phyloP scores from a whole-genome alignment of 164 flowering plant genomes.

The Nymphaea thermarum region DNA sequence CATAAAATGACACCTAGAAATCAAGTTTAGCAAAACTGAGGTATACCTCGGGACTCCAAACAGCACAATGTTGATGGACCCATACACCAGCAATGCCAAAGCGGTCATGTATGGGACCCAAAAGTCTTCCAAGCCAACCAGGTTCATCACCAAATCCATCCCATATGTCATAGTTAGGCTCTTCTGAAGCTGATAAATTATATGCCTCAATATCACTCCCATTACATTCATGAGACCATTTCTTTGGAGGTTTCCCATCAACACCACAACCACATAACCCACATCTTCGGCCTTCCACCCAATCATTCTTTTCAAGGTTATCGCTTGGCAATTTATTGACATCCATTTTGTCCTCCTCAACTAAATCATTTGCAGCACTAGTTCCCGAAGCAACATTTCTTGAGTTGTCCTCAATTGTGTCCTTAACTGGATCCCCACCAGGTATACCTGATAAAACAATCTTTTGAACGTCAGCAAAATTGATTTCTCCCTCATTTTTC shows the following conservation, averaged over 20 bases:
- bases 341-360: conserved; percentile 11
- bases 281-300: conserved; percentile 78
- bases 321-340: conserved; percentile 11
- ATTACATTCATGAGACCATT: conserved; percentile 29
- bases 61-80: conserved; percentile 99
- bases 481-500: conserved; percentile 7
- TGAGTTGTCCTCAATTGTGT: conserved; percentile 5
- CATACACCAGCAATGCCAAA: conserved; percentile 91
- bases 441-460: no score
- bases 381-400: conserved; percentile 10
- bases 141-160: conserved; percentile 99
- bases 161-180: conserved; percentile 76
- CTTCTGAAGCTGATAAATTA: conserved; percentile 75
- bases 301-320: conserved; percentile 18
- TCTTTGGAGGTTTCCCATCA: conserved; percentile 93
- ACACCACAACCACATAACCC: conserved; percentile 86
- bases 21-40: background rate
- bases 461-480: conserved; percentile 3
- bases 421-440: background rate
- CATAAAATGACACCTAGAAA: no score
- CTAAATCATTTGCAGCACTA: conserved; percentile 6
- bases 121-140: conserved; percentile 90
- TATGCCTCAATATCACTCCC: conserved; percentile 78
- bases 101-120: conserved; percentile 92
- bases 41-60: conserved; percentile 99